Percentiles rank a stretch among this genome's conserved stretches.
Evolutionary conservation across 352 stramenopile genomes (phyloP).

Genomic region (Blastocystis sp.): DNA sequence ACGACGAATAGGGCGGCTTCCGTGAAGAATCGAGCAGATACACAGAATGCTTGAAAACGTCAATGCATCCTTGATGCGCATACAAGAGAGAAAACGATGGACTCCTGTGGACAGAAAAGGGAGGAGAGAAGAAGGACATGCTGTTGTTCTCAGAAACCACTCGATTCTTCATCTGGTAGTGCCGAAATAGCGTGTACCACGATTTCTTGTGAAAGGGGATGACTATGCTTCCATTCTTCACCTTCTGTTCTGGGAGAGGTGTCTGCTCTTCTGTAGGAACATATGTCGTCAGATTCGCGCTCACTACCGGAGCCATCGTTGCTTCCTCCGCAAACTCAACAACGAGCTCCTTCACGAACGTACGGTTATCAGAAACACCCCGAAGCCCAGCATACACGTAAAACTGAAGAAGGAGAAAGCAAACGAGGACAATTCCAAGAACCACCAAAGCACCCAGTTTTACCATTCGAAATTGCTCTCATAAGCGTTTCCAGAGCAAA

Average conservation of each 20-base stretch:
- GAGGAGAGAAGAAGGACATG: neutral
- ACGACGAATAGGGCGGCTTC: neutral
- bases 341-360: too few species aligned
- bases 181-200: slow-evolving; percentile 31
- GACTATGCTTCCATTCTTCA: neutral
- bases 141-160: neutral
- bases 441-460: too few species aligned
- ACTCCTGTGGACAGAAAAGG: neutral
- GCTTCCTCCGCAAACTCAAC: too few species aligned
- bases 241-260: too few species aligned
- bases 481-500: too few species aligned
- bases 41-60: neutral
- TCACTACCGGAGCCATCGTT: too few species aligned
- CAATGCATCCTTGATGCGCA: neutral
- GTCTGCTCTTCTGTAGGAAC: too few species aligned
- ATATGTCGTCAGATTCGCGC: too few species aligned
- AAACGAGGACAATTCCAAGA: neutral
- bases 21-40: neutral
- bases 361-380: too few species aligned
- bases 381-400: too few species aligned
- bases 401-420: neutral
- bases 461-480: too few species aligned
- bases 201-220: slow-evolving; percentile 53
- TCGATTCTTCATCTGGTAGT: slow-evolving; percentile 24
- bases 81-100: neutral